Conservation (phyloP, 2,329 filamentous ascomycete species). For the Helotiales sp. region DNA sequence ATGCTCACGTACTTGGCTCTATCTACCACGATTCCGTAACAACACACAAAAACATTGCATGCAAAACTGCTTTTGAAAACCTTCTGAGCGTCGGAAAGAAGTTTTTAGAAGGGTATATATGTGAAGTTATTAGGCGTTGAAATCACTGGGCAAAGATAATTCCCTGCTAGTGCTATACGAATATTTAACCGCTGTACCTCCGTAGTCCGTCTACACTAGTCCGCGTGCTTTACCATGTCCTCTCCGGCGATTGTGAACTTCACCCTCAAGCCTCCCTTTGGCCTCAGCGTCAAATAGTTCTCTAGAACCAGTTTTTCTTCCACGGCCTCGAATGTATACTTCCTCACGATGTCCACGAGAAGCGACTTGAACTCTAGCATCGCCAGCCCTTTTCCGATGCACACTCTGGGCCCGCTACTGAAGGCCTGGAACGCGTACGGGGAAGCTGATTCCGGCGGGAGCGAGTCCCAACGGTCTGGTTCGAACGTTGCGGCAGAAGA, state of each 20-base stretch:
- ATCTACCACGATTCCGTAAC: too few relatives aligned
- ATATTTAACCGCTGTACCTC: too few relatives aligned
- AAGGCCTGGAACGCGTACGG: conserved; percentile 26
- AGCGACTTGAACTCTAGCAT: conserved; percentile 27
- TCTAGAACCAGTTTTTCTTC: not conserved
- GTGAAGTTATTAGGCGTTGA: too few relatives aligned
- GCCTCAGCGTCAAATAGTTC: conserved; percentile 2
- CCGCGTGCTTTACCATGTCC: not conserved
- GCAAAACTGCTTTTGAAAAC: too few relatives aligned
- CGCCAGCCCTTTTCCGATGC: conserved; percentile 19
- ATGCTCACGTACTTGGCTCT: too few relatives aligned
- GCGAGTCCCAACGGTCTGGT: conserved; percentile 21
- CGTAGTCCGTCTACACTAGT: not conserved
- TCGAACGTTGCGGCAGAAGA: conserved; percentile 18
- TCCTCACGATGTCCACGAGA: conserved; percentile 17
- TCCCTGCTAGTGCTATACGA: too few relatives aligned
- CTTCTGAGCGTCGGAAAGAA: too few relatives aligned
- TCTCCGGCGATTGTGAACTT: not conserved
- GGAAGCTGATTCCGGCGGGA: conserved; percentile 14
- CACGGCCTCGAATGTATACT: conserved; percentile 9
- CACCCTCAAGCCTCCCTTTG: conserved; percentile 8
- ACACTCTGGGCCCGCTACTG: conserved; percentile 15
- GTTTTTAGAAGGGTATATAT: too few relatives aligned
- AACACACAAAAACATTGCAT: too few relatives aligned
- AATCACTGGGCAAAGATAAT: too few relatives aligned